Base-by-base conservation (phyloP, 2,329 filamentous ascomycete species). In the Cephalotrichum gorgonifer region DNA sequence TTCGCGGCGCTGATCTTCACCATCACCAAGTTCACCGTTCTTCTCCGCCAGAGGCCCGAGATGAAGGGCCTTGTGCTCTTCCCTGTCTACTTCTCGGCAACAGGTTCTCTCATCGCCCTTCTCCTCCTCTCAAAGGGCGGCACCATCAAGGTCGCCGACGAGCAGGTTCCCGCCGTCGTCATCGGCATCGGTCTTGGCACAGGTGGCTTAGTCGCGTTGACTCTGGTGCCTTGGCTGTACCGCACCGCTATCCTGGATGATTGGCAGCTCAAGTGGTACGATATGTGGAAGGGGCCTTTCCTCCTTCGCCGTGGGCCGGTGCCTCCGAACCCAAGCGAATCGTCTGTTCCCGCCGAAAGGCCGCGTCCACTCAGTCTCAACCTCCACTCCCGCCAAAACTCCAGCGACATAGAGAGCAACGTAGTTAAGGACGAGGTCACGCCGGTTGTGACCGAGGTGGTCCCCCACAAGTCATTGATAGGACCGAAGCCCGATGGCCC, bases 141-240 rank as follows among this genome's bases (percentile, higher is more conserved):
- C 33, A 61, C 60, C 51, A 59, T 80, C 52, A 66, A 69, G 8
- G 65, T 82, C 31, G 71, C 63, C 35, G 67, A 72, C 23, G 62
- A 61, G 4, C 64, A 74, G 55, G 67, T 78, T 25, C 69, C 69
- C 14, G 76, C 75, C 48, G 70, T 75, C 47, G 78, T 78, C 26
- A 61, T 81, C 30, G 76, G 71, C 39, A 65, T 73, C 20, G 75
- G 75, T 51, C 69, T 66, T 17, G 74, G 53, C 26, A 75, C 73
- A 49, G 70, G 64, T 17, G 54, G 73, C 3, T 56, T 83, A 11
- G 62, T 77, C 51, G 59, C 58, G 46, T 51, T 75, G 52, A 79
- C 80, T 61, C 71, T 83, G 51, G 67, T 81, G 17, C 78, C 79
- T 2, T 83, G 74, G 67, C 58, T 82, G 50, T 74, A 81, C 60